These are phyloP conservation scores for Meredithiella fracta DNA, from an alignment of 2,329 filamentous ascomycete genomes.

Conservation along the genomic window DNA sequence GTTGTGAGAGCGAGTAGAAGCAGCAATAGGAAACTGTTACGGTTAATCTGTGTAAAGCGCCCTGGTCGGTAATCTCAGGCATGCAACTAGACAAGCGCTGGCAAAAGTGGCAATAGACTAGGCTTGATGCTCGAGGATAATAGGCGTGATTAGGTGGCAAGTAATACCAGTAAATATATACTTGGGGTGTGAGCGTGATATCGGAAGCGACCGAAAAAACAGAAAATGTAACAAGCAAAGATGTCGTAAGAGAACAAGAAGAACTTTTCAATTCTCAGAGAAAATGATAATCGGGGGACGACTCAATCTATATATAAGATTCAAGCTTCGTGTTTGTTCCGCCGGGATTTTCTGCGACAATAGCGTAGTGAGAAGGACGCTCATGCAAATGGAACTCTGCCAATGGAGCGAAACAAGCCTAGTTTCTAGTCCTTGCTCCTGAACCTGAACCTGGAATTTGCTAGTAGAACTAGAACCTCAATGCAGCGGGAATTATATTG, in stretches of 20 bases:
- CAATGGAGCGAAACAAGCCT: constrained; percentile 13
- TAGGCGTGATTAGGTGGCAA: not conserved
- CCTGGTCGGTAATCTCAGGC: not conserved
- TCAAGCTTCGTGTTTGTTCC: not conserved
- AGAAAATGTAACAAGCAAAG: not conserved
- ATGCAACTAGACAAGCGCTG: not conserved
- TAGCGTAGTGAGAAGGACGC: not conserved
- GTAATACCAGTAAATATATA: not conserved
- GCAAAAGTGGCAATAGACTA: not conserved
- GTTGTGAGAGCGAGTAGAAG: not conserved
- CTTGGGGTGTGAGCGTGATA: not conserved
- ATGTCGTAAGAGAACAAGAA: not conserved
- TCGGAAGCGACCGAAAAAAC: not conserved
- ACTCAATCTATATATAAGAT: constrained; percentile 3
- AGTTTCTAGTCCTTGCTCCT: constrained; percentile 14
- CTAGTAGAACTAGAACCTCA: constrained; percentile 7
- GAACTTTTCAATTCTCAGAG: not conserved
- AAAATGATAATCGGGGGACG: not conserved
- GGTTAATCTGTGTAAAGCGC: not conserved
- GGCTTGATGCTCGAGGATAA: not conserved
- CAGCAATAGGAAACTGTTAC: not conserved
- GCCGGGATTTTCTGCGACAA: not conserved
- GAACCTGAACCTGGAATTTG: constrained; percentile 14
- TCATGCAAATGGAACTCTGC: constrained; percentile 10
- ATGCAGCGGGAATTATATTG: constrained; percentile 1